Evolutionary conservation across 176 grass and related monocot species (phyloP), one percentile per base, ranked within the genome.

Genomic region (Typha latifolia): DNA sequence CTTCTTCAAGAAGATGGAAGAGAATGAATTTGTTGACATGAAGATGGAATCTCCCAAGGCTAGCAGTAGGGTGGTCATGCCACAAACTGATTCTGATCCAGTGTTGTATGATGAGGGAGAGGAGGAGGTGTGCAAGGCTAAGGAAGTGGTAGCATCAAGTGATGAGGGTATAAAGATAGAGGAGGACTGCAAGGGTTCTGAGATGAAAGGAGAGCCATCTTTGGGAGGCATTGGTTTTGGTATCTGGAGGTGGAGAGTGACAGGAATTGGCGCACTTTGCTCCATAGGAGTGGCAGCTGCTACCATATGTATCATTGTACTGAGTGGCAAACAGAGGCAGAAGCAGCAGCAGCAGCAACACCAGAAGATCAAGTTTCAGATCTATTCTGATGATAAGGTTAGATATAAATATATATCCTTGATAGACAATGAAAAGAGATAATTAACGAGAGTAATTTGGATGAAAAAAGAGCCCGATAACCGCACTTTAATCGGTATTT

Each of bases 261-360:
- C 75, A 1, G 83, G 93, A 8, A 82, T 84, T 21, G 88, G 89
- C 20, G 86, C 89, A 9, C 72, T 99, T 18, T 99, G 95, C 78
- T 99, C 89, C 1, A 75, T 94, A 16, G 95, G 89, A 63, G 78
- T 91, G 13, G 89, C 81, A 5, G 86, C 88, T 14, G 88, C 88
- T 32, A 84, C 93, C 34, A 78, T 92, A 31, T 86, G 75, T 71
- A 77, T 97, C 81, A 71, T 89, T 37, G 63, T 84, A 23, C 64
- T 86, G 34, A 86, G 72, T n/a, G 81, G 78, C 51, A 80, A 48
- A 53, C 79, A 59, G 75, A 81, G 69, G 61, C 77, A 84, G 3
- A 80, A 52, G 19, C 52, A 29, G 27, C 27, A 66, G 5, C 69
- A 69, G 73, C 68, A 66, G 22, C 82, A 76, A 47, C 78, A 79